Base-by-base conservation (phyloP, 2,329 filamentous ascomycete species). In the Fusarium beomiforme region DNA sequence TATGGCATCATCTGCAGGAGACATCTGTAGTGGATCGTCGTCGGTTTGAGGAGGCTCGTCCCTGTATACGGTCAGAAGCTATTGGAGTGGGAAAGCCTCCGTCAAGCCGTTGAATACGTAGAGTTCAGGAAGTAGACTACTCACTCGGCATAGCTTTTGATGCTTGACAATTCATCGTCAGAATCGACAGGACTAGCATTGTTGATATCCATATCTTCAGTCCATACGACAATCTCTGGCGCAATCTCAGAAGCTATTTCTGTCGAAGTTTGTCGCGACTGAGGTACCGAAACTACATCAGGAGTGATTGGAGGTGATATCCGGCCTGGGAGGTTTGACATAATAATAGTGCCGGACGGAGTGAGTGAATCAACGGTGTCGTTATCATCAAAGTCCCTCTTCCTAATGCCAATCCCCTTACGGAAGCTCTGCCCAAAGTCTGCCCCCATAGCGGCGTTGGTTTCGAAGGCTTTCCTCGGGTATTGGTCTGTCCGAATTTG, bases 191-290 rank as follows among this genome's bases (percentile, higher is more conserved):
- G 55, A 33, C 67, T 75, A 10, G 58, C 42, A 24, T 58, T 67
- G 43, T 75, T 73, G 23, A 78, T 37, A 24, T 80, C 79, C 78
- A 84, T 83, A 17, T 81, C 77, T 59, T 81, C 83, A 33, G 82
- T 84, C 79, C 83, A 84, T 21, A 85, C 84, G 8, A 85, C 75
- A 29, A 85, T 85, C 65, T 84, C 83, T 7, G 81, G 78, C 6
- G 79, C 81, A 36, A 81, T 80, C 39, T 83, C 80, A 49, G 77
- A 78, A 10, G 76, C 72, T 24, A 75, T 68, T 47, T 81, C 78
- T 24, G 79, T 79, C 58, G 73, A 80, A 51, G 75, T 76, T 70
- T 77, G 79, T 62, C 77, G 81, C 65, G 78, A 78, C 69, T 74
- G 78, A 70, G 69, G 70, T 33, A 72, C 72, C 16, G 68, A 74